Conservation (phyloP, 1,284 basidiomycete genomes). For the Golubevia sp. region DNA sequence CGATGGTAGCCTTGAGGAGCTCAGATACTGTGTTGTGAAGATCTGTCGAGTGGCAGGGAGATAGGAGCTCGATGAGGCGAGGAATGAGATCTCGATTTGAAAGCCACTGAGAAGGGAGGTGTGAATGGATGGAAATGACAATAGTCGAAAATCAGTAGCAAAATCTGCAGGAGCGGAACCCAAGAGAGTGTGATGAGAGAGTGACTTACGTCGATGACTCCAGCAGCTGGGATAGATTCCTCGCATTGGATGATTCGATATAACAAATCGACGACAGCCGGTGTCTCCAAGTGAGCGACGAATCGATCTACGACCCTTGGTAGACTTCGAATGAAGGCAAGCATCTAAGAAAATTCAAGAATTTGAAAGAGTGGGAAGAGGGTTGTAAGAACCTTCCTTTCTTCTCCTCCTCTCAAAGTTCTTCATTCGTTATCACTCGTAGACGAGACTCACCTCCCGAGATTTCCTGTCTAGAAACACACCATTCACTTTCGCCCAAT, state of each 20-base stretch:
- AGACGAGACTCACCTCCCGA: slow-evolving; percentile 19
- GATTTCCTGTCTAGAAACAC: slow-evolving; percentile 53
- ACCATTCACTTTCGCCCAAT: slow-evolving; percentile 61
- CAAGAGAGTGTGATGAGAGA: too few relatives aligned
- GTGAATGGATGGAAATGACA: too few relatives aligned
- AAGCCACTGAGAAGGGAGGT: slow-evolving; percentile 35
- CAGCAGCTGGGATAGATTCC: slow-evolving; percentile 41
- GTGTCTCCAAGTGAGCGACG: slow-evolving; percentile 55
- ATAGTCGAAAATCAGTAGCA: too few relatives aligned
- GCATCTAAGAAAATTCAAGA: slow-evolving; percentile 25
- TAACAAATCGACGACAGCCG: slow-evolving; percentile 56
- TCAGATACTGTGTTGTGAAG: slow-evolving; percentile 58
- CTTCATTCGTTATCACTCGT: neutral
- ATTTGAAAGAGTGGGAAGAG: neutral
- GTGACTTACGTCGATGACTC: slow-evolving; percentile 32
- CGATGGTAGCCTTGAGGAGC: slow-evolving; percentile 58
- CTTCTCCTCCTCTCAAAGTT: neutral
- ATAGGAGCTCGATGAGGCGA: slow-evolving; percentile 48
- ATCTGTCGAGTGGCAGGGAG: slow-evolving; percentile 49
- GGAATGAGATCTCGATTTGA: slow-evolving; percentile 48
- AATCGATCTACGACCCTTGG: slow-evolving; percentile 54
- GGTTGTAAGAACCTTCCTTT: neutral
- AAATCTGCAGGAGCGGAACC: too few relatives aligned
- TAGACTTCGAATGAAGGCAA: slow-evolving; percentile 44
- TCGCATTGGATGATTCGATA: slow-evolving; percentile 59